These are phyloP conservation scores for Phyllosticta citriasiana DNA, from an alignment of 2,329 filamentous ascomycete species.

Conservation along the genomic window DNA sequence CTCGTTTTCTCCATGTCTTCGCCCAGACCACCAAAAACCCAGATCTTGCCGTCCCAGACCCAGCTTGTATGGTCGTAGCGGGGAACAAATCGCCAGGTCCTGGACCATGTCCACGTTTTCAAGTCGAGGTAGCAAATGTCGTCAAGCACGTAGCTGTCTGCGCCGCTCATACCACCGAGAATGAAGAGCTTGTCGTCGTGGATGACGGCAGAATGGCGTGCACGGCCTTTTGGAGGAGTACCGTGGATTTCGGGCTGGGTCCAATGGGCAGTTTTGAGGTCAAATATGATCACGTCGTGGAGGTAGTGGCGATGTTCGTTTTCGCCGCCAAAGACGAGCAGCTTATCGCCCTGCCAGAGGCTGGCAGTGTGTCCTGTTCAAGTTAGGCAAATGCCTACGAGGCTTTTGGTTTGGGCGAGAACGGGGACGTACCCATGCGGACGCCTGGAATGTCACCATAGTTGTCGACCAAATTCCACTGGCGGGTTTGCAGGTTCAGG, in stretches of 20 bases:
- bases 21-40: conserved; percentile 92
- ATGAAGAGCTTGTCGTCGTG: conserved; percentile 96
- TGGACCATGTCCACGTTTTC: conserved; percentile 96
- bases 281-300: conserved; percentile 91
- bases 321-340: conserved; percentile 95
- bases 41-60: conserved; percentile 84
- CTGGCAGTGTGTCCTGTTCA: conserved; percentile 78
- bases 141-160: conserved; percentile 84
- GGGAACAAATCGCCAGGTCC: conserved; percentile 88
- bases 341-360: conserved; percentile 83
- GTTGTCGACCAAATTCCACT: conserved; percentile 95
- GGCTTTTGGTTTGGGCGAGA: conserved; percentile 2
- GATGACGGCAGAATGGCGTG: conserved; percentile 84
- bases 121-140: conserved; percentile 95
- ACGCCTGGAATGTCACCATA: conserved; percentile 97
- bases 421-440: conserved; percentile 64
- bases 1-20: conserved; percentile 96
- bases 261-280: conserved; percentile 90
- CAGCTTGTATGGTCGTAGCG: conserved; percentile 93
- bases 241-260: conserved; percentile 82
- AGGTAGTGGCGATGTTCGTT: conserved; percentile 96
- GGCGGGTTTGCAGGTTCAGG: conserved; percentile 75
- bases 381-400: background rate
- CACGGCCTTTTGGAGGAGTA: conserved; percentile 76
- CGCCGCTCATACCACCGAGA: conserved; percentile 87